Conservation (phyloP, 176 grass and related monocot species). For the Chrysopogon serrulatus region DNA sequence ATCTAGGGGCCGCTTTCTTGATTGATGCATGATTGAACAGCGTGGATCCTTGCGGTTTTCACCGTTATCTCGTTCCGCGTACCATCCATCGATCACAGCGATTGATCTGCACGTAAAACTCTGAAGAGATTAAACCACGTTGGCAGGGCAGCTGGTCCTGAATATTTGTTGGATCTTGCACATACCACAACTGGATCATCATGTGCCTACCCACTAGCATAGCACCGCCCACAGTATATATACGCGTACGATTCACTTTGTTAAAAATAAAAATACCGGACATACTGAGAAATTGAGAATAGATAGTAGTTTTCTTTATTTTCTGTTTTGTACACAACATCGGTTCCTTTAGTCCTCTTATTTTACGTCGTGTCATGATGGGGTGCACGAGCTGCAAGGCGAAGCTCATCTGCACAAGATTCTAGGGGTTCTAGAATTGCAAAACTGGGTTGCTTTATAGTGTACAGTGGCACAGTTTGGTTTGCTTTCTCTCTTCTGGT, state of each 20-base stretch:
- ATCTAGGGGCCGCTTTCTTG: neutral
- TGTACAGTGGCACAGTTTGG: neutral
- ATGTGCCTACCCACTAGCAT: neutral
- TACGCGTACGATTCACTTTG: neutral
- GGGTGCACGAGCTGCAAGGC: neutral
- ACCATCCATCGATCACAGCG: neutral
- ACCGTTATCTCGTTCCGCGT: constrained; percentile 21
- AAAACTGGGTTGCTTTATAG: neutral
- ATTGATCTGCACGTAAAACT: constrained; percentile 2
- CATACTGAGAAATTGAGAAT: constrained; percentile 1
- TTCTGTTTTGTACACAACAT: neutral
- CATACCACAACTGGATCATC: constrained; percentile 15
- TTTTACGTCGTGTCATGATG: neutral
- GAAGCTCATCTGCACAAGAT: neutral
- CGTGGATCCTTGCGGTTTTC: constrained; percentile 3
- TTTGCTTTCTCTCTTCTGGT: neutral
- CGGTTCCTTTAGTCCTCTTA: neutral
- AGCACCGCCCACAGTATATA: neutral
- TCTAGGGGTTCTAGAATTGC: constrained; percentile 8
- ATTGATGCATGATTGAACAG: neutral
- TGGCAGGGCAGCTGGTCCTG: constrained; percentile 7
- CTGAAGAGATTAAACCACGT: neutral
- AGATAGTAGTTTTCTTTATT: neutral
- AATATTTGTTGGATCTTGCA: constrained; percentile 44
- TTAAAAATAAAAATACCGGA: neutral